Evolutionary conservation across 805 yeast species (phyloP).

Genomic region (Myxozyma udenii): DNA sequence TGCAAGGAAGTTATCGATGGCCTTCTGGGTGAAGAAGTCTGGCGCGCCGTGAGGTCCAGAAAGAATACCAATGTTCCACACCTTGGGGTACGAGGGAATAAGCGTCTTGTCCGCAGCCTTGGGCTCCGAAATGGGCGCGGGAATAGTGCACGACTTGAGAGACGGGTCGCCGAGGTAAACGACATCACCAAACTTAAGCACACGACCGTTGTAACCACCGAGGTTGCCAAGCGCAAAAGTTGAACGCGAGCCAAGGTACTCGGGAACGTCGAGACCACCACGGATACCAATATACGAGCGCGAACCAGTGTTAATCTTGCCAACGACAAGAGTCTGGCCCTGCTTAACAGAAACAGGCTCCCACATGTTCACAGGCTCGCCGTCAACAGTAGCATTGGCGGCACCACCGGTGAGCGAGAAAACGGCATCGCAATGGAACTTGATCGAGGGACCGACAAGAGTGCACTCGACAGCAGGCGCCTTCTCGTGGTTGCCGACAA

Average conservation of each 20-base stretch:
- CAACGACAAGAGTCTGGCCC: slow-evolving; percentile 77
- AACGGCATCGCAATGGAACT: slow-evolving; percentile 77
- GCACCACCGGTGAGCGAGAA: slow-evolving; percentile 87
- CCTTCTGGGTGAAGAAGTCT: slow-evolving; percentile 79
- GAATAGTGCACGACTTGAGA: slow-evolving; percentile 62
- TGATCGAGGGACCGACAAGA: slow-evolving; percentile 76
- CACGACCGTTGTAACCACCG: slow-evolving; percentile 95
- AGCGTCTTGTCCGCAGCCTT: slow-evolving; percentile 51
- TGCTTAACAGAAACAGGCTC: slow-evolving; percentile 65
- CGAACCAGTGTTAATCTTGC: slow-evolving; percentile 79
- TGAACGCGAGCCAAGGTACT: slow-evolving; percentile 92
- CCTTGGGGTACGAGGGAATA: slow-evolving; percentile 54
- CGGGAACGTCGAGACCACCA: slow-evolving; percentile 92
- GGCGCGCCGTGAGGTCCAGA: slow-evolving; percentile 99
- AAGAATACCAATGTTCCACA: slow-evolving; percentile 88
- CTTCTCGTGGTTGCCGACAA: slow-evolving; percentile 77
- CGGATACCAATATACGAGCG: slow-evolving; percentile 85
- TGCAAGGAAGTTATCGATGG: slow-evolving; percentile 69
- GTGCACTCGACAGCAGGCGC: slow-evolving; percentile 93
- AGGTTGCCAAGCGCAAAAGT: slow-evolving; percentile 87
- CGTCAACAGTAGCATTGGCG: slow-evolving; percentile 65
- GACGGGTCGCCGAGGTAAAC: slow-evolving; percentile 79
- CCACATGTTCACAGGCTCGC: slow-evolving; percentile 57
- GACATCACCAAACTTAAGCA: slow-evolving; percentile 87
- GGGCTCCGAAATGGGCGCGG: slow-evolving; percentile 70